phyloP scores from a whole-genome alignment of 306 rosid species.

The Vigna radiata region DNA sequence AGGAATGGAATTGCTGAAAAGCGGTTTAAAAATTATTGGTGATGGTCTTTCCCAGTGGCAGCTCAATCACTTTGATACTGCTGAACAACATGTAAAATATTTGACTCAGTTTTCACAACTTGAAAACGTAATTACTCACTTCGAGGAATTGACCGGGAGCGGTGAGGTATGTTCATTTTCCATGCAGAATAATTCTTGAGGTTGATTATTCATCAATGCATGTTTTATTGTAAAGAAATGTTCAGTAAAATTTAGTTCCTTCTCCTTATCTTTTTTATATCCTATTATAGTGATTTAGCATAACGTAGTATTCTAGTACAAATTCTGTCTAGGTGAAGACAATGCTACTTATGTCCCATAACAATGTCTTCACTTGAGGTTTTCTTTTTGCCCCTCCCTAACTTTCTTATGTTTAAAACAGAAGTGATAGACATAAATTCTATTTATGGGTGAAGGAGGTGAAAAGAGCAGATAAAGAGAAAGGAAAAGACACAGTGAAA shows the following conservation, averaged over 20 bases:
- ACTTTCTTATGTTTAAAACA: background rate
- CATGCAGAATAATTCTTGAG: constrained; percentile 24
- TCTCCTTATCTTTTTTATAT: background rate
- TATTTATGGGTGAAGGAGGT: background rate
- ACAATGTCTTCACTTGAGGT: background rate
- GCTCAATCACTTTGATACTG: constrained; percentile 54
- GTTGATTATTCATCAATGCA: constrained; percentile 35
- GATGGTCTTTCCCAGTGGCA: constrained; percentile 77
- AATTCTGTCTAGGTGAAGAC: background rate
- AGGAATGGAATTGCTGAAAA: constrained; percentile 80
- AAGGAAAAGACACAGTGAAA: background rate
- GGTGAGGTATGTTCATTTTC: constrained; percentile 44
- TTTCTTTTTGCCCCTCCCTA: background rate
- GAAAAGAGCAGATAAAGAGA: background rate
- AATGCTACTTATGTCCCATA: background rate
- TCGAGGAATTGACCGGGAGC: constrained; percentile 62
- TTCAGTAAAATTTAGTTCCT: constrained; percentile 10
- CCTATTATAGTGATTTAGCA: background rate
- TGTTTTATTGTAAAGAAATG: constrained; percentile 15
- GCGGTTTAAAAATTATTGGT: constrained; percentile 72
- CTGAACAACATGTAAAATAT: constrained; percentile 59
- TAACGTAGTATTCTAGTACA: constrained; percentile 21
- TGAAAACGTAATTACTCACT: constrained; percentile 67
- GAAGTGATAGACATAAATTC: background rate
- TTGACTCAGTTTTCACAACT: constrained; percentile 70